Evolutionary conservation across 495 filamentous ascomycete species (phyloP).

Genomic region (Aspergillus bertholletiae): DNA sequence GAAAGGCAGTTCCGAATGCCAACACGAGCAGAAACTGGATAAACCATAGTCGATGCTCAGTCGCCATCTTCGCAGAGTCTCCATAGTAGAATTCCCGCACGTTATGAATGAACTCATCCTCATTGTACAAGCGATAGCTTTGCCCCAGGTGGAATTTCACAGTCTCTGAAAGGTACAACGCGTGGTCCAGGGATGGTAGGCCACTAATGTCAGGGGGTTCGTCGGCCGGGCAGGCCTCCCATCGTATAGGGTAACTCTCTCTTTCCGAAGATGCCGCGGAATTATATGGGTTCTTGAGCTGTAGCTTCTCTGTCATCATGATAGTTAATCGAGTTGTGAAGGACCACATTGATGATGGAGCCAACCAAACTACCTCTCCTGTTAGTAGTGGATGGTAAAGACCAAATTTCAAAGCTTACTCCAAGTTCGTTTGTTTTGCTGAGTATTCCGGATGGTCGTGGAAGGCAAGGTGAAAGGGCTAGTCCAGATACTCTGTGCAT

Average conservation of each 20-base stretch:
- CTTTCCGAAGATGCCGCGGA: slow-evolving; percentile 21
- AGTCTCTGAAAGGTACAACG: slow-evolving; percentile 32
- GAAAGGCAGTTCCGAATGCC: slow-evolving; percentile 37
- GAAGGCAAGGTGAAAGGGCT: slow-evolving; percentile 22
- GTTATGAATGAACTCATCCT: slow-evolving; percentile 23
- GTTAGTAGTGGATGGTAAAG: too few relatives aligned
- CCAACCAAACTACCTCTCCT: slow-evolving; percentile 34
- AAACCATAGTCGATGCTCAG: slow-evolving; percentile 29
- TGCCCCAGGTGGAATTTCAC: slow-evolving; percentile 36
- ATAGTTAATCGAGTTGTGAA: slow-evolving; percentile 24
- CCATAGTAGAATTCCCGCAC: slow-evolving; percentile 28
- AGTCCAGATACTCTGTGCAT: slow-evolving; percentile 16
- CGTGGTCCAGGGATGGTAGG: slow-evolving; percentile 32
- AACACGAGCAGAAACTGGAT: slow-evolving; percentile 37
- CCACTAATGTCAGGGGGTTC: slow-evolving; percentile 24
- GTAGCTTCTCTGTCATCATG: slow-evolving; percentile 27
- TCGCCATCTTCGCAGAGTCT: slow-evolving; percentile 13
- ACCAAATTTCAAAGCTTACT: slow-evolving; percentile 20
- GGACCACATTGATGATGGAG: slow-evolving; percentile 30
- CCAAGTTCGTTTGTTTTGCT: slow-evolving; percentile 19
- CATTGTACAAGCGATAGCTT: slow-evolving; percentile 32
- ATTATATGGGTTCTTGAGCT: slow-evolving; percentile 8
- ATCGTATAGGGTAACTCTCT: slow-evolving; percentile 30
- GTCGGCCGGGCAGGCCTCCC: slow-evolving; percentile 13
- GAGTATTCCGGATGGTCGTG: slow-evolving; percentile 11